phyloP scores from a whole-genome alignment of 495 filamentous ascomycete genomes.

The Penicillium turbatum region DNA sequence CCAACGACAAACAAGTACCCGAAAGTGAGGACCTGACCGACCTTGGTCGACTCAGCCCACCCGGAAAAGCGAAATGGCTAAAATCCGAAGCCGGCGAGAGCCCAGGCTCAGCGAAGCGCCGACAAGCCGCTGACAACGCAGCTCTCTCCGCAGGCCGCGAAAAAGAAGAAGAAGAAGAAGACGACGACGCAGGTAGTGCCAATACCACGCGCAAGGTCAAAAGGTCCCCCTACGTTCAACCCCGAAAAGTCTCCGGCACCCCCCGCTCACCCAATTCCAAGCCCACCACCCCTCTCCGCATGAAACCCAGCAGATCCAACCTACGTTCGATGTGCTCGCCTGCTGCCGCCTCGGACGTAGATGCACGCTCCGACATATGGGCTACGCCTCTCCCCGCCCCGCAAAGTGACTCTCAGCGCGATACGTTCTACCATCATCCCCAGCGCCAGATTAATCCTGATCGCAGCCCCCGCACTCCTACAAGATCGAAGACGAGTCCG shows the following conservation, averaged over 20 bases:
- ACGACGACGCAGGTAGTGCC: slow-evolving; percentile 9
- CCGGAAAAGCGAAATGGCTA: slow-evolving; percentile 31
- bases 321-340: slow-evolving; percentile 23
- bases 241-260: slow-evolving; percentile 15
- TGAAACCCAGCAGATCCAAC: slow-evolving; percentile 23
- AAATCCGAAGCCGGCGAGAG: slow-evolving; percentile 37
- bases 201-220: slow-evolving; percentile 1
- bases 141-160: neutral
- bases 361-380: slow-evolving; percentile 2
- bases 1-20: slow-evolving; percentile 11
- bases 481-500: slow-evolving; percentile 11
- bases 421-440: slow-evolving; percentile 23
- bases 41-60: slow-evolving; percentile 18
- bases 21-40: slow-evolving; percentile 13
- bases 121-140: slow-evolving; percentile 9
- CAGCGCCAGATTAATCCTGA: slow-evolving; percentile 23
- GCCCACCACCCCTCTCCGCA: slow-evolving; percentile 24
- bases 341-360: slow-evolving; percentile 6
- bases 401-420: slow-evolving; percentile 11
- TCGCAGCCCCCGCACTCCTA: slow-evolving; percentile 17
- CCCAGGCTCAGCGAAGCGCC: slow-evolving; percentile 38
- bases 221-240: slow-evolving; percentile 17
- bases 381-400: slow-evolving; percentile 28
- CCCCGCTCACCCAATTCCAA: slow-evolving; percentile 23
- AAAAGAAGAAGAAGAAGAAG: slow-evolving; percentile 1